These are phyloP conservation scores for Manihot esculenta DNA, from an alignment of 441 rosid genomes.

Conservation along the genomic window DNA sequence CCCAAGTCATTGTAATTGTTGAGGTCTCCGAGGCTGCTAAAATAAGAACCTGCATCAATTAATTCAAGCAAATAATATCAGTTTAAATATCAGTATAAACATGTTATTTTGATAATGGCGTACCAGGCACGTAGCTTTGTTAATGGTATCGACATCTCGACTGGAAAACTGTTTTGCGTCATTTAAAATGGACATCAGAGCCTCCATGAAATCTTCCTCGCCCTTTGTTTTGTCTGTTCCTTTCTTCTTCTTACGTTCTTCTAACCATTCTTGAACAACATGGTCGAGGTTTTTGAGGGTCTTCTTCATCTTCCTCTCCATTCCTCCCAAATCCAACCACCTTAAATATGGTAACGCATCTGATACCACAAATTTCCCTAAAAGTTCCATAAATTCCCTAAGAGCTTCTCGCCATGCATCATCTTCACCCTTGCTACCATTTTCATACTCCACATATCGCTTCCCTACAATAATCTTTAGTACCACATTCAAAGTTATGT, in stretches of 20 bases:
- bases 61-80: background rate
- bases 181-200: too few relatives aligned
- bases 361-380: conserved; percentile 32
- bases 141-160: too few relatives aligned
- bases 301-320: conserved; percentile 31
- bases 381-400: conserved; percentile 20
- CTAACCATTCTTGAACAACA: conserved; percentile 30
- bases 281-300: conserved; percentile 28
- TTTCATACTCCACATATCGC: conserved; percentile 23
- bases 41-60: conserved; percentile 38
- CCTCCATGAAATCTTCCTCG: too few relatives aligned
- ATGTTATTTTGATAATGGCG: conserved; percentile 30
- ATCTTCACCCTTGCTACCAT: conserved; percentile 11
- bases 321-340: conserved; percentile 41
- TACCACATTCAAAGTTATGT: conserved; percentile 26
- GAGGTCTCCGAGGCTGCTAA: conserved; percentile 50
- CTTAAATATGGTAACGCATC: too few relatives aligned
- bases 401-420: conserved; percentile 13
- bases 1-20: too few relatives aligned
- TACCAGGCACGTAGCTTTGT: too few relatives aligned
- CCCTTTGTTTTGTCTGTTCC: conserved; percentile 4
- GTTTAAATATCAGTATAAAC: conserved; percentile 9
- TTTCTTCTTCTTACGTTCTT: conserved; percentile 40
- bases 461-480: conserved; percentile 37
- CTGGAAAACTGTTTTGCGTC: too few relatives aligned